Evolutionary conservation across 805 yeast genomes (phyloP), one percentile per base, ranked within the genome.

Genomic region (Cyberlindnera petersonii): DNA sequence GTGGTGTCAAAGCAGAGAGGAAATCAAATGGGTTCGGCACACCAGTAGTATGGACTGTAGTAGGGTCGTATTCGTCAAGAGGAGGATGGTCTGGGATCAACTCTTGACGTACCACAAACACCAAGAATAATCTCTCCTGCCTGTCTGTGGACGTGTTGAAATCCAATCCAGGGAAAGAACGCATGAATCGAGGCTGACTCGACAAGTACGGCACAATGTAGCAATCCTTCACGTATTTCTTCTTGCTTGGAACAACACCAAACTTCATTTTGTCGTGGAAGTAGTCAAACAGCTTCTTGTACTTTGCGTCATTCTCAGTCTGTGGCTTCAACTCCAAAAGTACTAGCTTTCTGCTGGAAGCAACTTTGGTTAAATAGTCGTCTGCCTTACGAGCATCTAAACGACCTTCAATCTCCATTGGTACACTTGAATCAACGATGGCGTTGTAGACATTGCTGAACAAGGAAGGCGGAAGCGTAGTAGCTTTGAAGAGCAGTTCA

Each of bases 331-430:
- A 52, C 42, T 74, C 71, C 24, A 75, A 64, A 15, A 82, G 48
- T 15, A 68, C 72, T 17, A 85, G 52, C 52, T 78, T 78, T 49
- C 85, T 66, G 2, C 79, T 61, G 8, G 58, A 49, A 1, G 65
- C 50, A 15, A 77, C 66, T 45, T 71, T 69, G 20, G 56, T 47
- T 44, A 86, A 59, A 53, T 86, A 86, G 10, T 63, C 63, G 38
- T 72, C 76, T 1, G 87, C 94, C 35, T 61, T 66, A 6, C 46
- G 39, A 4, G 65, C 53, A 50, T 75, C 79, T 31, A 86, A 65
- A 39, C 87, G 67, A 4, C 95, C 95, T 43, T 76, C 80, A 31
- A 85, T 61, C 22, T 63, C 63, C 47, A 79, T 58, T 24, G 59
- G 48, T 29, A 52, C 35, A 15, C 47, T 40, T 24, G 44, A 39